These are phyloP conservation scores for Acorus gramineus DNA, from an alignment of 106 monocot species.

Conservation along the genomic window DNA sequence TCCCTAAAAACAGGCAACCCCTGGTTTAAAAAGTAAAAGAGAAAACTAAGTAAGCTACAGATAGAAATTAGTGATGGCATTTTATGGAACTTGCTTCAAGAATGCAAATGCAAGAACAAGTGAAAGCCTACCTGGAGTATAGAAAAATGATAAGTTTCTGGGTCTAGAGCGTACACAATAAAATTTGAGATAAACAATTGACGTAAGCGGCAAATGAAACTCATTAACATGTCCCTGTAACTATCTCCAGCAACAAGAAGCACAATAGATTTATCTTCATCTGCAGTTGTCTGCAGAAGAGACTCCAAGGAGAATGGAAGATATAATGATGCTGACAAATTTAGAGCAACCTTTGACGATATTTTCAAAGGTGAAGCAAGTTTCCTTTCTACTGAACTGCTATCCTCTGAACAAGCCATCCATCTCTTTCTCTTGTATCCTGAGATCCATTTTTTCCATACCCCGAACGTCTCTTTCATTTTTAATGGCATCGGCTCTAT, in stretches of 20 bases:
- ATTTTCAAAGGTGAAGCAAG: slow-evolving; percentile 8
- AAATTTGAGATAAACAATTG: slow-evolving; percentile 57
- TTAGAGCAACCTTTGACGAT: slow-evolving; percentile 12
- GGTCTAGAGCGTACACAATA: slow-evolving; percentile 79
- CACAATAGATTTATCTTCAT: slow-evolving; percentile 64
- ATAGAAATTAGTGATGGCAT: too few relatives aligned
- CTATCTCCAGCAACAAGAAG: slow-evolving; percentile 78
- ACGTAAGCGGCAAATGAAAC: slow-evolving; percentile 82
- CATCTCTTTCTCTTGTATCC: slow-evolving; percentile 14
- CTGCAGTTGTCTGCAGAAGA: slow-evolving; percentile 47
- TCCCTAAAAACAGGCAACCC: slow-evolving; percentile 89
- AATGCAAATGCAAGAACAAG: not conserved
- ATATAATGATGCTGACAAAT: slow-evolving; percentile 14
- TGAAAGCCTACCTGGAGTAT: slow-evolving; percentile 57
- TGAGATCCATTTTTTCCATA: not conserved
- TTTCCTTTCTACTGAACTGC: slow-evolving; percentile 2
- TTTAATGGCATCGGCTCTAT: slow-evolving; percentile 6
- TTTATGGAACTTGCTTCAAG: too few relatives aligned
- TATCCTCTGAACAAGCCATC: slow-evolving; percentile 15
- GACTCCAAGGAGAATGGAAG: slow-evolving; percentile 50
- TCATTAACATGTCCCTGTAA: slow-evolving; percentile 97
- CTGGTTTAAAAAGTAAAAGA: slow-evolving; percentile 16
- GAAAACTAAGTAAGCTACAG: not conserved
- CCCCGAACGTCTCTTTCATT: slow-evolving; percentile 6
- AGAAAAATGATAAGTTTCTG: slow-evolving; percentile 70